phyloP scores from a whole-genome alignment of 441 rosid species.

The Omphalea diandra region DNA sequence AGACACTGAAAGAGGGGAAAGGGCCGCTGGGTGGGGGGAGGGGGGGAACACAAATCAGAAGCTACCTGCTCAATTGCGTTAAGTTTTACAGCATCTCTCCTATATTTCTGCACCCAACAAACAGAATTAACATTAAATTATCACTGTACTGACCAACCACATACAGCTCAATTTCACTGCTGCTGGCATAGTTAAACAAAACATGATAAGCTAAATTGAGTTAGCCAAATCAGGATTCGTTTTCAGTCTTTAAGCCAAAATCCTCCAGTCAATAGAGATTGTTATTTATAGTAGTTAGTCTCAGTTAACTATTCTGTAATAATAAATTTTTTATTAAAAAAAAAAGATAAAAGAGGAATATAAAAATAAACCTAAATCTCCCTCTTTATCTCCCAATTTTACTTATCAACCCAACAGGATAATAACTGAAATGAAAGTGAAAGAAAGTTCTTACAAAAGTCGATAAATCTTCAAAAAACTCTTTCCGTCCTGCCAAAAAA shows the following conservation, averaged over 20 bases:
- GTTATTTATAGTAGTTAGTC: neutral
- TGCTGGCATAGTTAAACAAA: too few relatives aligned
- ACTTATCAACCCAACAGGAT: too few relatives aligned
- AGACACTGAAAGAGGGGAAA: too few relatives aligned
- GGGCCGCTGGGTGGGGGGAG: neutral
- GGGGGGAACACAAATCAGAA: conserved; percentile 16
- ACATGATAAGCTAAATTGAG: too few relatives aligned
- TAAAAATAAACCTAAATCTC: neutral
- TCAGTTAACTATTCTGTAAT: neutral
- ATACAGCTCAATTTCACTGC: too few relatives aligned
- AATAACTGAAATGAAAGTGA: conserved; percentile 19
- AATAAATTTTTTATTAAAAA: too few relatives aligned
- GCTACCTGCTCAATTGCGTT: conserved; percentile 63
- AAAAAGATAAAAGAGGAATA: neutral
- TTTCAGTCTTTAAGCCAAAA: neutral
- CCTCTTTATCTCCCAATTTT: conserved; percentile 2
- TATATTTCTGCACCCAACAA: conserved; percentile 59
- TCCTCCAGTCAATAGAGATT: neutral
- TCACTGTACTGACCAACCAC: neutral
- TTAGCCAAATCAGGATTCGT: neutral
- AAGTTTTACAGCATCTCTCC: conserved; percentile 44
- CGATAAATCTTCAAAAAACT: conserved; percentile 59
- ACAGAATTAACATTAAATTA: conserved; percentile 9
- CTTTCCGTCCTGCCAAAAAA: conserved; percentile 53
- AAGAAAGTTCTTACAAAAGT: conserved; percentile 46